Evolutionary conservation across 306 rosid genomes (phyloP).

Genomic region (Vicia villosa): DNA sequence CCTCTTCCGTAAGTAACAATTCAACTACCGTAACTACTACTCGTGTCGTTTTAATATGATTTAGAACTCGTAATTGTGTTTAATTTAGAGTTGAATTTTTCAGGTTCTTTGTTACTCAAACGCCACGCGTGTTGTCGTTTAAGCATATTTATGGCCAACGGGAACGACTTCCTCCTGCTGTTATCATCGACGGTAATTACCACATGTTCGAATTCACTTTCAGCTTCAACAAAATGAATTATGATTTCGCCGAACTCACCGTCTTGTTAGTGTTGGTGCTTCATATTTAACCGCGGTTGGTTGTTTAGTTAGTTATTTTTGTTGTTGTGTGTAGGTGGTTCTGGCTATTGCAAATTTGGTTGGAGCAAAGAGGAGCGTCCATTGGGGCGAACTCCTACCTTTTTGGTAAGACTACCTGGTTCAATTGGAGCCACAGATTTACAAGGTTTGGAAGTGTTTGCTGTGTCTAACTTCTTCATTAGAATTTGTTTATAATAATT

Average conservation of each 20-base stretch:
- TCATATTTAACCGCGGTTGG: too few species aligned
- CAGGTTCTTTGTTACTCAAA: conserved; percentile 17
- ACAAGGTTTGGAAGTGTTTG: neutral
- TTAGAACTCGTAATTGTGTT: neutral
- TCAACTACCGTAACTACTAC: too few species aligned
- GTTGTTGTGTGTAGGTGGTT: too few species aligned
- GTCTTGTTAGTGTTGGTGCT: neutral
- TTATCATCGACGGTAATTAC: conserved; percentile 62
- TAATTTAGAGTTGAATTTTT: neutral
- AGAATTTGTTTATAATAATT: neutral
- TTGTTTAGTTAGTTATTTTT: too few species aligned
- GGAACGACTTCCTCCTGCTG: conserved; percentile 59
- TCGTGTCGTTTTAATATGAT: neutral
- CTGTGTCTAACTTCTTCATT: neutral
- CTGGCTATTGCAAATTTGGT: conserved; percentile 96
- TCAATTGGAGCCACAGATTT: neutral
- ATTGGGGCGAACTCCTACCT: conserved; percentile 71
- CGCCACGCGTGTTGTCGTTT: conserved; percentile 55
- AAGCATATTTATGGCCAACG: conserved; percentile 64
- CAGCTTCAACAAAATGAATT: too few species aligned
- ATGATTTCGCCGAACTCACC: too few species aligned
- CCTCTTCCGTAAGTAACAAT: conserved; percentile 57
- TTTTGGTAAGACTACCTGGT: conserved; percentile 54
- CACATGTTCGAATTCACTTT: too few species aligned
- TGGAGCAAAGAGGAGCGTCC: conserved; percentile 74